These are phyloP conservation scores for Dioscorea zingiberensis DNA, from an alignment of 106 monocot species.

Conservation along the genomic window DNA sequence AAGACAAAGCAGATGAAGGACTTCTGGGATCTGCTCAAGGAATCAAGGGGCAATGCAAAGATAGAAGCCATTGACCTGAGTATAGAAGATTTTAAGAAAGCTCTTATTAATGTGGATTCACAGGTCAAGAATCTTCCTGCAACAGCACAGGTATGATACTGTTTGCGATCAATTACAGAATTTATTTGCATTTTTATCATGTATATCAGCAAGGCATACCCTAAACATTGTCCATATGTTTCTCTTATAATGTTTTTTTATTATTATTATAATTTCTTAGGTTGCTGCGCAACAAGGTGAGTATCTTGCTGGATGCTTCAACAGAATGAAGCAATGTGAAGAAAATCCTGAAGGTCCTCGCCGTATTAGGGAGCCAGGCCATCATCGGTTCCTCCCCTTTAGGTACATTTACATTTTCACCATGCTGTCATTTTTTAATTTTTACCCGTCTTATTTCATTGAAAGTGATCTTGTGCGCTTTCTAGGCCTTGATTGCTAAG, in stretches of 20 bases:
- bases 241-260: neutral
- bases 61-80: constrained; percentile 49
- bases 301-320: constrained; percentile 80
- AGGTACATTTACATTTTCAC: constrained; percentile 17
- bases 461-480: no score
- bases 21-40: constrained; percentile 48
- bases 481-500: no score
- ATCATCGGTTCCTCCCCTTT: constrained; percentile 65
- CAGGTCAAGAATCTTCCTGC: constrained; percentile 86
- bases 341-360: constrained; percentile 67
- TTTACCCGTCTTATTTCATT: no score
- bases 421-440: neutral
- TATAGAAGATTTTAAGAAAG: constrained; percentile 75
- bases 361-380: constrained; percentile 52
- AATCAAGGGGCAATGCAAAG: constrained; percentile 26
- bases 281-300: constrained; percentile 74
- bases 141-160: constrained; percentile 69
- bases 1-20: constrained; percentile 63
- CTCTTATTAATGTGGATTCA: constrained; percentile 68
- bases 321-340: constrained; percentile 50
- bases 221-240: no score
- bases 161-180: no score
- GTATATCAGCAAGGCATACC: no score
- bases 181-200: no score
- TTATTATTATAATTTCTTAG: constrained; percentile 26